A percentile compares a stretch with the other conserved stretches of the same genome.
These are phyloP conservation scores for Tephrocybe sp. DNA, from an alignment of 768 basidiomycete genomes.

Conservation along the genomic window DNA sequence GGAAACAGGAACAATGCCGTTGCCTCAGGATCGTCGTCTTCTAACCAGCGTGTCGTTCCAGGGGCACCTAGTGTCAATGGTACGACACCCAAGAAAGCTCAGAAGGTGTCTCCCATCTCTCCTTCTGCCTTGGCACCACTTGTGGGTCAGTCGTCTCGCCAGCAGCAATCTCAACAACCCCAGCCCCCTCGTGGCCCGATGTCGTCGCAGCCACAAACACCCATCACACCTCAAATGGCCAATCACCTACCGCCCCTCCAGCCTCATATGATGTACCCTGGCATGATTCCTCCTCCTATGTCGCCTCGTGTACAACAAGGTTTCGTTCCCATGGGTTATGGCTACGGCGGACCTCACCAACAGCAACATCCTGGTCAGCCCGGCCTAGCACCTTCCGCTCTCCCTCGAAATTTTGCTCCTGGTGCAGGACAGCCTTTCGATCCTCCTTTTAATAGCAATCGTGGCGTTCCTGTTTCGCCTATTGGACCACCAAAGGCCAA, in stretches of 20 bases:
- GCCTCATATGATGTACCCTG: slow-evolving; percentile 47
- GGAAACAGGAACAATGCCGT: slow-evolving; percentile 45
- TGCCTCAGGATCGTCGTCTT: slow-evolving; percentile 44
- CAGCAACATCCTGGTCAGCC: slow-evolving; percentile 28
- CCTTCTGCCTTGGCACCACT: slow-evolving; percentile 26
- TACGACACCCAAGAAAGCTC: slow-evolving; percentile 58
- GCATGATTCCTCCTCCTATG: slow-evolving; percentile 46
- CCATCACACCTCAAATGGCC: slow-evolving; percentile 46
- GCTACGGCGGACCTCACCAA: slow-evolving; percentile 48
- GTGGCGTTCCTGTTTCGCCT: slow-evolving; percentile 38
- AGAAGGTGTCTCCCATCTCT: slow-evolving; percentile 38
- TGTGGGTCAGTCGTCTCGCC: slow-evolving; percentile 30
- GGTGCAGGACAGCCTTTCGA: slow-evolving; percentile 53
- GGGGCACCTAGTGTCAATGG: slow-evolving; percentile 45
- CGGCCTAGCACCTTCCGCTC: slow-evolving; percentile 50
- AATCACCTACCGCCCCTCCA: slow-evolving; percentile 43
- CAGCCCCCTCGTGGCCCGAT: slow-evolving; percentile 32
- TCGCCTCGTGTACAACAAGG: slow-evolving; percentile 56
- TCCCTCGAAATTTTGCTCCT: slow-evolving; percentile 53
- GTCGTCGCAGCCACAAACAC: slow-evolving; percentile 47
- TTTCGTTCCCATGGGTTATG: slow-evolving; percentile 52
- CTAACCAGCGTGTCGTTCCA: slow-evolving; percentile 20
- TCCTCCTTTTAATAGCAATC: slow-evolving; percentile 41
- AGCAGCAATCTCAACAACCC: slow-evolving; percentile 31
- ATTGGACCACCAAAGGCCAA: slow-evolving; percentile 57